These are phyloP conservation scores for Salix dunnii DNA, from an alignment of 345 rosid species.

Conservation along the genomic window DNA sequence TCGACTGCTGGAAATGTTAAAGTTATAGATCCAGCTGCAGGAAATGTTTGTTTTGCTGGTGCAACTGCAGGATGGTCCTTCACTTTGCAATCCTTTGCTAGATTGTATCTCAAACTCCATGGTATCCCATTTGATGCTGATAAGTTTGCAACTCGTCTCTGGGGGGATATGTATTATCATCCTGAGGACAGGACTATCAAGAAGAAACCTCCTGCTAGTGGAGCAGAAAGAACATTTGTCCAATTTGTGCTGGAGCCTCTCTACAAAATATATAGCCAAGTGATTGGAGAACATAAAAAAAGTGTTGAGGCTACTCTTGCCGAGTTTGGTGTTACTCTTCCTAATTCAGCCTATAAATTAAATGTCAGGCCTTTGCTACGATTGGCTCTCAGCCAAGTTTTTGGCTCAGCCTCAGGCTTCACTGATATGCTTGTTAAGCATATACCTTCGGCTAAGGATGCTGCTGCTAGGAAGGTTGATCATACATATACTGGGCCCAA, in stretches of 20 bases:
- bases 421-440: conserved; percentile 95
- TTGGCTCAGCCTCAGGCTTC: conserved; percentile 96
- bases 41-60: conserved; percentile 96
- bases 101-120: conserved; percentile 82
- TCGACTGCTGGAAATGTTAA: conserved; percentile 87
- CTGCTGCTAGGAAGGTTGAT: conserved; percentile 78
- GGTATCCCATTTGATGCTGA: conserved; percentile 86
- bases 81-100: conserved; percentile 96
- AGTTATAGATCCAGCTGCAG: conserved; percentile 80
- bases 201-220: conserved; percentile 76
- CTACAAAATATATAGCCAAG: conserved; percentile 95
- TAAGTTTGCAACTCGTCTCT: conserved; percentile 85
- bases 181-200: conserved; percentile 63
- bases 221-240: conserved; percentile 90
- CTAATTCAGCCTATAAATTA: conserved; percentile 82
- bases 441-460: conserved; percentile 90
- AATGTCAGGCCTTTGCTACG: conserved; percentile 89
- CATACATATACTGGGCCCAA: conserved; percentile 78
- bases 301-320: conserved; percentile 95
- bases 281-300: conserved; percentile 96
- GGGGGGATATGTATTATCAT: conserved; percentile 92
- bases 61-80: conserved; percentile 96
- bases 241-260: conserved; percentile 94
- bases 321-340: conserved; percentile 89
- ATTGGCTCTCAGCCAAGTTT: conserved; percentile 86